Evolutionary conservation across 1,284 basidiomycete genomes (phyloP), one percentile per base, ranked within the genome.

Genomic region (Ceratobasidium sp.): DNA sequence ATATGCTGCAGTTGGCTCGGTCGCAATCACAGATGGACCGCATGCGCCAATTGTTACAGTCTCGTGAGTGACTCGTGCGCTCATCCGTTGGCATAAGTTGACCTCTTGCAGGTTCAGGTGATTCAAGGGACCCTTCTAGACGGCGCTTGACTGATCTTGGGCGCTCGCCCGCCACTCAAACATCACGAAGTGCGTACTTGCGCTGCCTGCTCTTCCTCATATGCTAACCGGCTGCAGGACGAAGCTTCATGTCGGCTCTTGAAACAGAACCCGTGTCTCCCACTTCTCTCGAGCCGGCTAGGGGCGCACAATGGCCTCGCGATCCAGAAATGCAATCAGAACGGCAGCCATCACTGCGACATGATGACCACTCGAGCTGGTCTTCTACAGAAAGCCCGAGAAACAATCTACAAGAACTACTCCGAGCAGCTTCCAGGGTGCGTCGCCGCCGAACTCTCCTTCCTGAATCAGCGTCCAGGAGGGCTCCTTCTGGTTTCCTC

Each of bases 401-500:
- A 31, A 61, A 24, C 39, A 72, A 37, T 41, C 22, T 61, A 31
- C 68, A 72, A 19, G 68, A 72, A 7, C 13, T 72, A 16, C 8
- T 72, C 16, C n/a, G 56, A n/a, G 68, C 68, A 46, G 53, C 66
- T 16, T 71, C 66, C 14, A 43, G 65, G 14, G 66, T 56, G n/a
- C 68, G 68, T 49, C 68, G 68, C 13, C 68, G 68, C n/a, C 54
- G 68, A n/a, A 61, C 68, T 56, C 68, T 72, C 3, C 46, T 72
- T 19, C 68, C 68, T 8, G 68, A 72, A 41, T 59, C 68, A 13
- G 8, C 68, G 16, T 51, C 68, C 8, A 46, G 68, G 11, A n/a
- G 68, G 49, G 41, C 19, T n/a, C 58, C 68, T 31, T 24, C 39
- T 27, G 58, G 56, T 37, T 72, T 72, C 39, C 43, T 72, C 27